phyloP scores from a whole-genome alignment of 768 basidiomycete genomes.

The Hirschioporus abietinus region DNA sequence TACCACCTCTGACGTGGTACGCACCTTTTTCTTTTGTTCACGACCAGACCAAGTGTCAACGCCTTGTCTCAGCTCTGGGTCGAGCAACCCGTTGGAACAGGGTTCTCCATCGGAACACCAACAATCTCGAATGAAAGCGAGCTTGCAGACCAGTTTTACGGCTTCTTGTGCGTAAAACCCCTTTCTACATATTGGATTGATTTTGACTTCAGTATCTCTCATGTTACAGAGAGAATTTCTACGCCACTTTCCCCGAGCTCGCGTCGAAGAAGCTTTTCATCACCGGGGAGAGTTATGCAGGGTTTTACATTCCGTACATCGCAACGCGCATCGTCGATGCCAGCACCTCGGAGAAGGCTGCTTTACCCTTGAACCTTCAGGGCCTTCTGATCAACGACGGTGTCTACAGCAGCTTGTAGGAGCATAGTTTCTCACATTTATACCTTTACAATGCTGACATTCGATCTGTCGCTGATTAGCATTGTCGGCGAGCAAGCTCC shows the following conservation, averaged over 20 bases:
- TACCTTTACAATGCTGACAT: not conserved
- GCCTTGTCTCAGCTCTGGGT: constrained; percentile 42
- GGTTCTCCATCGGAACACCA: constrained; percentile 66
- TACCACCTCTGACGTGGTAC: constrained; percentile 3
- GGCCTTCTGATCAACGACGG: constrained; percentile 15
- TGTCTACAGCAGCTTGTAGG: constrained; percentile 10
- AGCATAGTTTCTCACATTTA: not conserved
- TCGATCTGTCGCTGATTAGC: not conserved
- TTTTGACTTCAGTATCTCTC: constrained; percentile 3
- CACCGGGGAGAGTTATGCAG: constrained; percentile 9
- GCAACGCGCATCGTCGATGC: constrained; percentile 13
- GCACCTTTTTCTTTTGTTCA: not conserved
- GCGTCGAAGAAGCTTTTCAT: constrained; percentile 10
- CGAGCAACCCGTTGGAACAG: constrained; percentile 78
- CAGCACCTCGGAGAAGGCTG: constrained; percentile 8
- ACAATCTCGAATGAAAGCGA: constrained; percentile 31
- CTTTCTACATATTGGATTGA: not conserved
- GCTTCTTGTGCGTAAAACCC: constrained; percentile 11
- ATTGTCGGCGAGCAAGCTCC: constrained; percentile 4
- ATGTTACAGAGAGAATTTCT: constrained; percentile 10
- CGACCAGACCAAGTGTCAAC: not conserved
- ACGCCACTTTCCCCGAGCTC: constrained; percentile 12
- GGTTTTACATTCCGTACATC: constrained; percentile 13
- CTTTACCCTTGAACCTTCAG: constrained; percentile 10
- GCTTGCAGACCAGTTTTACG: constrained; percentile 14